phyloP scores from a whole-genome alignment of 352 stramenopile genomes.

The Phytophthora fragariae region DNA sequence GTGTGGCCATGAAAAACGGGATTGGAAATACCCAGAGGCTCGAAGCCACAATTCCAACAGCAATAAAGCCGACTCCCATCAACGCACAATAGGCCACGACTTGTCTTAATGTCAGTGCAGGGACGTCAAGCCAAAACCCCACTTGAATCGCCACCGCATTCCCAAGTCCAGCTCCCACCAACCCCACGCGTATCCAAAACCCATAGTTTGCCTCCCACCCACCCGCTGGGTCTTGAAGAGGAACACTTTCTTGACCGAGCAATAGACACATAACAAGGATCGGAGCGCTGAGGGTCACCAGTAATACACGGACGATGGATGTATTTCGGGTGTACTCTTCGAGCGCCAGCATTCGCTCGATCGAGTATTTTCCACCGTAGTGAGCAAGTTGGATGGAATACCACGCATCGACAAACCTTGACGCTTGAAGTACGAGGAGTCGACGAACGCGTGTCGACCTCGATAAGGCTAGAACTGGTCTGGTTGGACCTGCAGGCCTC shows the following conservation, averaged over 20 bases:
- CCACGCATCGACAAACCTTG: conserved; percentile 4
- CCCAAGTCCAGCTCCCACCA: not conserved
- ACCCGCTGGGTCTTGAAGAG: conserved; percentile 14
- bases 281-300: not conserved
- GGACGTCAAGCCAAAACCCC: conserved; percentile 5
- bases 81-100: not conserved
- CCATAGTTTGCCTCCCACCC: conserved; percentile 15
- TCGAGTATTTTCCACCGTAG: conserved; percentile 25
- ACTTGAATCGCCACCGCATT: conserved; percentile 12
- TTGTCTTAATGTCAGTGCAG: conserved; percentile 14
- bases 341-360: conserved; percentile 28
- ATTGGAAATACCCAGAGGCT: conserved; percentile 21
- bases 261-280: conserved; percentile 6
- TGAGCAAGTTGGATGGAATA: conserved; percentile 16
- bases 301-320: conserved; percentile 9
- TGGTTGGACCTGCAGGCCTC: not conserved
- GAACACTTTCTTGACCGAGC: conserved; percentile 16
- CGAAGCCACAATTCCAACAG: not conserved
- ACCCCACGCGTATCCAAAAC: conserved; percentile 15
- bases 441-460: not conserved
- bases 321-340: conserved; percentile 24
- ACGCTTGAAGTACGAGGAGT: not conserved
- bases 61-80: not conserved
- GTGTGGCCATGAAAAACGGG: conserved; percentile 15
- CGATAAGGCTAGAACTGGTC: not conserved